Percentiles rank a stretch among this genome's conserved stretches.
phyloP scores from a whole-genome alignment of 192 early-diverging fungal species.

The Ambispora gerdemannii region DNA sequence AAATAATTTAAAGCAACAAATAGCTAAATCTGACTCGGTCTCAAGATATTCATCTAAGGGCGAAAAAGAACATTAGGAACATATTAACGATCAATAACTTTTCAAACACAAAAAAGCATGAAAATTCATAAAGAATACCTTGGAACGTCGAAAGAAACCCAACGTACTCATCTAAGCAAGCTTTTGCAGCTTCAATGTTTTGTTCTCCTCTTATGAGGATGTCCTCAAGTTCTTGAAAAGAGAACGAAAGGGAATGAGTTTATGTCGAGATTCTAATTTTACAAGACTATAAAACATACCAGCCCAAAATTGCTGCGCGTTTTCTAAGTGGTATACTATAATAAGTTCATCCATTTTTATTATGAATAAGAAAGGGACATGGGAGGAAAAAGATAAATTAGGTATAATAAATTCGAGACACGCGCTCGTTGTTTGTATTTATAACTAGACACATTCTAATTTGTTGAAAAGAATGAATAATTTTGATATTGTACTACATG shows the following conservation, averaged over 20 bases:
- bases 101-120: background rate
- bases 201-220: constrained; percentile 4
- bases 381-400: no score
- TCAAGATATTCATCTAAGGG: constrained; percentile 49
- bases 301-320: constrained; percentile 17
- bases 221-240: constrained; percentile 11
- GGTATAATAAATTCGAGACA: no score
- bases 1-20: constrained; percentile 49
- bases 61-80: background rate
- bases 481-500: no score
- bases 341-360: constrained; percentile 10
- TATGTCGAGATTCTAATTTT: background rate
- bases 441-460: no score
- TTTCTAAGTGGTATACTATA: constrained; percentile 21
- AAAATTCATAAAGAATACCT: background rate
- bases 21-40: constrained; percentile 37
- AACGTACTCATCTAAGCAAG: constrained; percentile 1
- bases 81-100: background rate
- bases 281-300: background rate
- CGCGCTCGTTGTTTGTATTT: no score
- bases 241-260: background rate
- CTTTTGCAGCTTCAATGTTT: background rate
- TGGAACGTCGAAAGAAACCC: constrained; percentile 6
- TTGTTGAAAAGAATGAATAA: no score
- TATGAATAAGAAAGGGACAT: no score